phyloP scores from a whole-genome alignment of 306 rosid species.

The Adenanthera pavonina region DNA sequence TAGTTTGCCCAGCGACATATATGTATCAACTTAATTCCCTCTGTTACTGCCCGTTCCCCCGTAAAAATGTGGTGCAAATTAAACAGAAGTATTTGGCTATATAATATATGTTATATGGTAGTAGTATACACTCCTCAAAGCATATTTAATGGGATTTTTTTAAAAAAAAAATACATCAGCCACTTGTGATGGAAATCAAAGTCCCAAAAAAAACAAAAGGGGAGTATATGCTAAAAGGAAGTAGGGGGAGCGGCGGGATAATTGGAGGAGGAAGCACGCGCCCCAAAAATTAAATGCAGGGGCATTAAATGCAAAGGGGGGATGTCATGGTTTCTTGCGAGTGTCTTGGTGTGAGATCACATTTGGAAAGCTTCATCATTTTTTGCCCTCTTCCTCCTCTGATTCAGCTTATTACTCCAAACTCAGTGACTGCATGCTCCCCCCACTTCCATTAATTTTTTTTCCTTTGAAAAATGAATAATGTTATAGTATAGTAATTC shows the following conservation, averaged over 20 bases:
- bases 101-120: no score
- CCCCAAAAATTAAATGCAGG: conserved; percentile 59
- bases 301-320: conserved; percentile 40
- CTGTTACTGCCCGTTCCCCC: conserved; percentile 4
- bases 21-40: not conserved
- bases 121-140: not conserved
- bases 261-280: conserved; percentile 62
- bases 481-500: no score
- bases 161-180: no score
- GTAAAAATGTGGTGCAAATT: not conserved
- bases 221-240: not conserved
- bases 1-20: not conserved
- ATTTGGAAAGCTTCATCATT: conserved; percentile 67
- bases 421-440: no score
- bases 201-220: not conserved
- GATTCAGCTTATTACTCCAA: no score
- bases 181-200: not conserved
- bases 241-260: conserved; percentile 34
- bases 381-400: conserved; percentile 46
- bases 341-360: conserved; percentile 50
- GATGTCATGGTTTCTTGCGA: conserved; percentile 48
- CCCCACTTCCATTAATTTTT: no score
- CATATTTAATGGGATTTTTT: not conserved
- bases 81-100: not conserved
- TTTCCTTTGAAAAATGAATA: no score